phyloP scores from a whole-genome alignment of 2,329 filamentous ascomycete species.

The Ophiocordyceps sinensis region DNA sequence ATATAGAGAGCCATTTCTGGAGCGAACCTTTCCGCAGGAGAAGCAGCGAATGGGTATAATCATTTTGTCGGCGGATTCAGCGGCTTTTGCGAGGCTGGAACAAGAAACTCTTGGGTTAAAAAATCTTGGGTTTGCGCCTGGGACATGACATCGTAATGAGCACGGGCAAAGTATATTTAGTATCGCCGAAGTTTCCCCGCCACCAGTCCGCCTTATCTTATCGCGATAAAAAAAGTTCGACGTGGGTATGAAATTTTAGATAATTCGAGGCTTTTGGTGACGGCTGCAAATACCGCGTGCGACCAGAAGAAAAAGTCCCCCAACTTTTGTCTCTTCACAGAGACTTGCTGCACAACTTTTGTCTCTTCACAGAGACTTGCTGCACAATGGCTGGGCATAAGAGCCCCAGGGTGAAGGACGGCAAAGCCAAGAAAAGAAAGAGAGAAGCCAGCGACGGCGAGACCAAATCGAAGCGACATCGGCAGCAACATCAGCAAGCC shows the following conservation, averaged over 20 bases:
- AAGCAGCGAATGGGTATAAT: constrained; percentile 99
- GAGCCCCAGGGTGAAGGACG: constrained; percentile 17
- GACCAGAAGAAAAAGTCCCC: background rate
- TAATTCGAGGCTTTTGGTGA: background rate
- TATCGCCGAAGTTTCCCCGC: constrained; percentile 15
- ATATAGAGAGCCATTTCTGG: constrained; percentile 1
- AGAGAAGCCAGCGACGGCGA: constrained; percentile 27
- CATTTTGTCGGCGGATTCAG: constrained; percentile 43
- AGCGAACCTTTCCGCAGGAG: constrained; percentile 84
- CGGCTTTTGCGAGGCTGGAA: background rate
- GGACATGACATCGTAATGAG: background rate
- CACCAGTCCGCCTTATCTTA: constrained; percentile 23
- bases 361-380: background rate
- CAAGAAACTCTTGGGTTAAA: no score
- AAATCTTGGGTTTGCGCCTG: background rate
- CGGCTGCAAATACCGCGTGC: background rate
- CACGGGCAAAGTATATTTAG: constrained; percentile 2
- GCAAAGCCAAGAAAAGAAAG: constrained; percentile 31
- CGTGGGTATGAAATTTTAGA: constrained; percentile 24
- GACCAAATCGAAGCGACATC: constrained; percentile 25
- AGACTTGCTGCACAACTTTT: constrained; percentile 8
- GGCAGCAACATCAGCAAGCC: constrained; percentile 10
- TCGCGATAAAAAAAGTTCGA: constrained; percentile 23
- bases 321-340: background rate
- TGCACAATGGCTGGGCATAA: constrained; percentile 21